Base-by-base conservation (phyloP, 345 rosid species). In the Gossypium arboreum region DNA sequence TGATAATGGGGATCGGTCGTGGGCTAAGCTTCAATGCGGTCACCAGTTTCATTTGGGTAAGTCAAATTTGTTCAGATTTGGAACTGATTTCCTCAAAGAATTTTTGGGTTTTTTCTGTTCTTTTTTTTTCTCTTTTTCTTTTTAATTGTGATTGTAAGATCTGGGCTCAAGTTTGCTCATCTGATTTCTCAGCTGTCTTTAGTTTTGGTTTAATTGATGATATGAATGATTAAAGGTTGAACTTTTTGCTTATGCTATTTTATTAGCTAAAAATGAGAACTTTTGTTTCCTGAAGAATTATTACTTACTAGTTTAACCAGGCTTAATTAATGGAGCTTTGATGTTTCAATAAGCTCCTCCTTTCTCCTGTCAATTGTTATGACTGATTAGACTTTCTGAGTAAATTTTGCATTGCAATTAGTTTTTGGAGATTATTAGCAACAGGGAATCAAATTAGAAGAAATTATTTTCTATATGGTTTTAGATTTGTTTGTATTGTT, bases 11-110 rank as follows among this genome's bases (percentile, higher is more conserved):
- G 94, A 93, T 90, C 97, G 99, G 61, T 86, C 98, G 1, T 91
- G 92, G 99, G 97, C 98, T 43, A 95, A 91, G 84, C 98, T 95
- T 82, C 98, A 93, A 82, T 95, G 99, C 47, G 97, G 94, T 43
- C 99, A 95, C 44, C 92, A 83, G 75, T 95, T 95, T 67, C 99
- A 95, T 84, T 79, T 95, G 70, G 99, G 99, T 94, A 66, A 77
- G 86, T 63, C 9, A n/a, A 39, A 59, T 20, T 70, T 59, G 57
- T n/a, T 2, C 54, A 69, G 60, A 24, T 58, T 57, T 78, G 47
- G 67, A 45, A 13, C 73, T 41, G 64, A 20, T 51, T 52, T 39
- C 44, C 2, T 68, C 12, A 22, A 47, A 6, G 3, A 16, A 27
- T 25, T 75, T 59, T 15, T 17, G 41, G 41, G 41, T 34, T 34